phyloP scores from a whole-genome alignment of 108 stramenopile genomes.

The Ochromonas danica region DNA sequence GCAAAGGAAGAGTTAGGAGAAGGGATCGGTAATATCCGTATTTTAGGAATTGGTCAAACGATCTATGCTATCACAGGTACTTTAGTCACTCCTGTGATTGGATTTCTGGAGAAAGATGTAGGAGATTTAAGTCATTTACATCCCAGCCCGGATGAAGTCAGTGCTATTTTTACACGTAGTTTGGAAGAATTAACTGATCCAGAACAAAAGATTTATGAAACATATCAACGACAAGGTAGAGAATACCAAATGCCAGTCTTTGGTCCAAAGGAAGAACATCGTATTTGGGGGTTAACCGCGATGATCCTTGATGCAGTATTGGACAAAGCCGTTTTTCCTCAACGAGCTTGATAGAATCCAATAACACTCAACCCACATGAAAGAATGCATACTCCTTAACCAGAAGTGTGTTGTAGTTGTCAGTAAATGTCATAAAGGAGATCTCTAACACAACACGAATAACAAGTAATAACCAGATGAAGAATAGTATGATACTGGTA shows the following conservation, averaged over 20 bases:
- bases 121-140: not conserved
- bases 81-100: conserved; percentile 13
- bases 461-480: no score
- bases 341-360: no score
- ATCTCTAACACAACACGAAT: no score
- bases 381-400: no score
- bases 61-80: conserved; percentile 20
- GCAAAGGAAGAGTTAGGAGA: conserved; percentile 11
- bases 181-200: not conserved
- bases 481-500: no score
- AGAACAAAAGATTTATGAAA: not conserved
- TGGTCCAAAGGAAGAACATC: not conserved
- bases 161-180: not conserved
- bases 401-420: no score
- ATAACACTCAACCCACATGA: no score
- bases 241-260: conserved; percentile 5
- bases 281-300: conserved; percentile 8
- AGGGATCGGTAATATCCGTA: not conserved
- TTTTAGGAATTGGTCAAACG: conserved; percentile 16
- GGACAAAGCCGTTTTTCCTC: no score
- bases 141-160: not conserved
- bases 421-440: no score
- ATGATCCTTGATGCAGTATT: not conserved
- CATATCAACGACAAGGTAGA: not conserved
- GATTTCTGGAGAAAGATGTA: conserved; percentile 9